phyloP scores from a whole-genome alignment of 2,329 filamentous ascomycete species.

The Septoria petroselini region DNA sequence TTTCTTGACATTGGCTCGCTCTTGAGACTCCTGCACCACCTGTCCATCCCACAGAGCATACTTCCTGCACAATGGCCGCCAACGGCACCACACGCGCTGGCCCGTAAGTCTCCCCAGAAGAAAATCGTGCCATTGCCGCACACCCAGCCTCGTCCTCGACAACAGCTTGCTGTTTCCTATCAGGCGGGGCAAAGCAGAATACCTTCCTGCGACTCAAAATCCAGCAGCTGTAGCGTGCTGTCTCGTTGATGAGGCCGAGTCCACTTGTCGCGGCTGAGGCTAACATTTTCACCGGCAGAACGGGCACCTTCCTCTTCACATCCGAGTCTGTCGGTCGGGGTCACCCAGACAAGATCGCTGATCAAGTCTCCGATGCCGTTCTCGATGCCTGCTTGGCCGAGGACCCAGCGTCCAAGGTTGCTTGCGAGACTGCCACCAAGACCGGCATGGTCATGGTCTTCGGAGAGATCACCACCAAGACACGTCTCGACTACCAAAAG shows the following conservation, averaged over 20 bases:
- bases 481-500: constrained; percentile 95
- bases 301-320: constrained; percentile 43
- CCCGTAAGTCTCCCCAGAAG: constrained; percentile 19
- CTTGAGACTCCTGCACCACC: constrained; percentile 3
- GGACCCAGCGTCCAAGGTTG: constrained; percentile 96
- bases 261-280: not conserved
- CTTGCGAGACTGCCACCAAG: constrained; percentile 99
- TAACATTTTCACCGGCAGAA: constrained; percentile 16
- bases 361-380: constrained; percentile 97
- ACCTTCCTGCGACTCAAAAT: no score
- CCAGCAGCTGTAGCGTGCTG: no score
- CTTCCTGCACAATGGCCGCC: constrained; percentile 15
- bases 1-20: constrained; percentile 7
- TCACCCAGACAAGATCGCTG: constrained; percentile 47
- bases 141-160: not conserved
- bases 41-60: not conserved
- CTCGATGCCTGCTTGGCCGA: constrained; percentile 95
- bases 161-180: no score
- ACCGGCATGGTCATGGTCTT: constrained; percentile 99
- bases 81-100: constrained; percentile 22
- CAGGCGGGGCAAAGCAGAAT: no score
- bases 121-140: not conserved
- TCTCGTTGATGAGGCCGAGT: no score
- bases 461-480: constrained; percentile 97
- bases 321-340: constrained; percentile 50